Evolutionary conservation across 2,329 filamentous ascomycete species (phyloP).

Genomic region (Davidsoniella eucalypti): DNA sequence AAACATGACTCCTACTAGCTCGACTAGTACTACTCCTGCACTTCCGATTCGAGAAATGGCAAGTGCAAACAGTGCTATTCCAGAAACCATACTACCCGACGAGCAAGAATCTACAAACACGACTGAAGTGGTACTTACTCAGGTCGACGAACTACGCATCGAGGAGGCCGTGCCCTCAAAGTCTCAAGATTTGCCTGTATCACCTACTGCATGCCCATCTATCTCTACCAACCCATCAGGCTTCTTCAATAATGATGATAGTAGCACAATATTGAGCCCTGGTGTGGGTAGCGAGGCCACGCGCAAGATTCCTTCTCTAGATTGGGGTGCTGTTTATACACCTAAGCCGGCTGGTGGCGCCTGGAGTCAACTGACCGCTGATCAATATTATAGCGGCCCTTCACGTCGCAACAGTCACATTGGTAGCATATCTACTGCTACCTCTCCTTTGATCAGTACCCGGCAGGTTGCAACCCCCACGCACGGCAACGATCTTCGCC

Average conservation of each 20-base stretch:
- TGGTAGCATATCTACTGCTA: conserved; percentile 1
- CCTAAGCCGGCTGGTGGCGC: conserved; percentile 11
- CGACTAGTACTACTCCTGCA: too few relatives aligned
- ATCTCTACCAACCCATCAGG: neutral
- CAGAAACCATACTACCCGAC: too few relatives aligned
- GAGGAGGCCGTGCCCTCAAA: neutral
- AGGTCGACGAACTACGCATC: too few relatives aligned
- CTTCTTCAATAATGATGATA: neutral
- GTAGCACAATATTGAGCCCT: neutral
- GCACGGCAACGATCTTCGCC: conserved; percentile 3
- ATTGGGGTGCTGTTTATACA: conserved; percentile 11
- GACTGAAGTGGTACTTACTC: too few relatives aligned
- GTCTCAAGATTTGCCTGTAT: neutral
- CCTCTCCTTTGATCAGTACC: conserved; percentile 2
- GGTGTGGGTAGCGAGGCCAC: neutral
- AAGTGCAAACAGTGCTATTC: too few relatives aligned
- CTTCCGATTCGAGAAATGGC: too few relatives aligned
- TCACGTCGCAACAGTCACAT: conserved; percentile 3
- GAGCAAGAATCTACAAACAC: too few relatives aligned
- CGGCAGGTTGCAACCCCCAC: conserved; percentile 1
- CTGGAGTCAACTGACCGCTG: conserved; percentile 10
- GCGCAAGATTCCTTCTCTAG: conserved; percentile 7
- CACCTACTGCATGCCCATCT: neutral
- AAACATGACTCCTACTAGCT: too few relatives aligned
- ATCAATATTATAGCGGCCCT: conserved; percentile 11